phyloP scores from a whole-genome alignment of 306 rosid genomes.

The Pachyrhizus erosus region DNA sequence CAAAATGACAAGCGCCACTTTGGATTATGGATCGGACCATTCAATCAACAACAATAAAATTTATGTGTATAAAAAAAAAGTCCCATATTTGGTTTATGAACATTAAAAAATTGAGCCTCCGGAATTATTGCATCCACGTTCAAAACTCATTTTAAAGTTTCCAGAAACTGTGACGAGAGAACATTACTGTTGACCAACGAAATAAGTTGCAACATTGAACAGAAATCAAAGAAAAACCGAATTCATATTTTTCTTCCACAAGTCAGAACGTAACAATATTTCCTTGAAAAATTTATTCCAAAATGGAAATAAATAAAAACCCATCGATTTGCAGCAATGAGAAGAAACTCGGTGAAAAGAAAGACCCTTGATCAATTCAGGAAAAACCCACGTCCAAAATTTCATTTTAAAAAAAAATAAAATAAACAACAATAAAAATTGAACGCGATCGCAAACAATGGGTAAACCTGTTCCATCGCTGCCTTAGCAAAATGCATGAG shows the following conservation, averaged over 20 bases:
- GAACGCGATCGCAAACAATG: slow-evolving; percentile 22
- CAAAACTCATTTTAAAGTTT: neutral
- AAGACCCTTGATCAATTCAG: slow-evolving; percentile 26
- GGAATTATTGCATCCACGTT: neutral
- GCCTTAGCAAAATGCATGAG: neutral
- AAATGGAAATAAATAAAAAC: neutral
- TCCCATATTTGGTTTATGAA: neutral
- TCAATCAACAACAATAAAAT: neutral
- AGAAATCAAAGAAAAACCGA: neutral
- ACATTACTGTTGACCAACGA: neutral
- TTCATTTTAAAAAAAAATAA: no score
- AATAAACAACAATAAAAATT: neutral
- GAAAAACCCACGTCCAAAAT: slow-evolving; percentile 30
- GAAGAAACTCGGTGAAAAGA: neutral
- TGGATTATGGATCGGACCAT: slow-evolving; percentile 34
- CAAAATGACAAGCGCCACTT: slow-evolving; percentile 48
- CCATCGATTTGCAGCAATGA: neutral
- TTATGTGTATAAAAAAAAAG: neutral
- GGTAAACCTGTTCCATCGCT: neutral
- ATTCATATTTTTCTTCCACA: neutral
- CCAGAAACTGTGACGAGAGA: neutral
- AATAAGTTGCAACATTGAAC: neutral
- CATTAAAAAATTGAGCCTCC: neutral
- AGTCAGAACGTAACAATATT: slow-evolving; percentile 22
- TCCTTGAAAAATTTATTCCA: neutral